These are phyloP conservation scores for Fusarium pilosicola DNA, from an alignment of 2,329 filamentous ascomycete species.

Conservation along the genomic window DNA sequence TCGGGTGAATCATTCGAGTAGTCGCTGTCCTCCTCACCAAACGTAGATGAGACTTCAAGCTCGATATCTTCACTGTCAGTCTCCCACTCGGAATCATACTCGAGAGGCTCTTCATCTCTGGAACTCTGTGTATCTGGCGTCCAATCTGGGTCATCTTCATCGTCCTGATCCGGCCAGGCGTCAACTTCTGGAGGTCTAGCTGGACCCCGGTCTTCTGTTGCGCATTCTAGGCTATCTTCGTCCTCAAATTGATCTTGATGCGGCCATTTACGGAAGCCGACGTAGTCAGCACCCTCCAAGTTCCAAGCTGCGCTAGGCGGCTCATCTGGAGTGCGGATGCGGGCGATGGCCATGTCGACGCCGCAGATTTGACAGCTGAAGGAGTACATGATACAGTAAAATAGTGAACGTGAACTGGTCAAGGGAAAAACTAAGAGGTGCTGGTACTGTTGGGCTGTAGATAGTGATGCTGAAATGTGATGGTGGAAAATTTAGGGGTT, in stretches of 20 bases:
- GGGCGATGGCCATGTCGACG: conserved; percentile 5
- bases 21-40: accelerated
- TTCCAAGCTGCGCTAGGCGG: neutral
- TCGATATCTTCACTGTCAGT: neutral
- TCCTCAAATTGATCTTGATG: neutral
- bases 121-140: neutral
- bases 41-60: accelerated
- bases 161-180: neutral
- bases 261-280: neutral
- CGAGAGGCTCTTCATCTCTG: neutral
- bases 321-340: neutral
- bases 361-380: conserved; percentile 2
- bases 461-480: neutral
- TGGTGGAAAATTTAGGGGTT: neutral
- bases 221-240: neutral
- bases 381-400: neutral
- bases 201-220: neutral
- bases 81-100: neutral
- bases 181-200: neutral
- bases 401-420: accelerated
- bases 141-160: neutral
- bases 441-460: accelerated
- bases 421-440: accelerated
- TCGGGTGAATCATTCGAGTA: accelerated
- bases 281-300: neutral